Conservation (phyloP, 75 land plant species). For the Picea glauca region DNA sequence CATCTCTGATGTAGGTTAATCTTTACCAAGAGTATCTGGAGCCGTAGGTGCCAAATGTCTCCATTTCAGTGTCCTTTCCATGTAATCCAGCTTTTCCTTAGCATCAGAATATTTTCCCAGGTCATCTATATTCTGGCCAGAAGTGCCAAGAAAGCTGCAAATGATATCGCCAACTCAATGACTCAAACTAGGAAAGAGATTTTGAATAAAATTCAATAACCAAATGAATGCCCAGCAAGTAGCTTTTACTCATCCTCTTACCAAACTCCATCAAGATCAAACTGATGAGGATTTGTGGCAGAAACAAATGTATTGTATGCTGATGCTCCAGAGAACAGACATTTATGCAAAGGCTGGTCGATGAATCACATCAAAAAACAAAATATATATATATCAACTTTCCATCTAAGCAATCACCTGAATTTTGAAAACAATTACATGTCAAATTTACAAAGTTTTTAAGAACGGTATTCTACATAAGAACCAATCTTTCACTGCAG, state of each 20-base stretch:
- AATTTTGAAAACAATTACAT: neutral
- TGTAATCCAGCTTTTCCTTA: slow-evolving; percentile 64
- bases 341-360: slow-evolving; percentile 79
- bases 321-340: slow-evolving; percentile 90
- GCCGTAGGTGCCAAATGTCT: slow-evolving; percentile 95
- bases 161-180: neutral
- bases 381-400: neutral
- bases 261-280: slow-evolving; percentile 87
- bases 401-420: neutral
- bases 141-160: slow-evolving; percentile 88
- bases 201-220: neutral
- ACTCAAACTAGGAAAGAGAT: neutral
- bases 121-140: slow-evolving; percentile 97
- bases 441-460: neutral
- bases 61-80: slow-evolving; percentile 94
- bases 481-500: slow-evolving; percentile 7
- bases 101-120: slow-evolving; percentile 81
- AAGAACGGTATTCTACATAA: slow-evolving; percentile 4
- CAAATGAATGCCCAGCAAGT: no score
- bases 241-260: slow-evolving; percentile 22
- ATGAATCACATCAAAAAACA: slow-evolving; percentile 6
- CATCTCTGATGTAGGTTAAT: neutral
- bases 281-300: slow-evolving; percentile 94
- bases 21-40: slow-evolving; percentile 92
- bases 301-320: slow-evolving; percentile 71